phyloP scores from a whole-genome alignment of 768 basidiomycete genomes.

The Lactarius sanguifluus region DNA sequence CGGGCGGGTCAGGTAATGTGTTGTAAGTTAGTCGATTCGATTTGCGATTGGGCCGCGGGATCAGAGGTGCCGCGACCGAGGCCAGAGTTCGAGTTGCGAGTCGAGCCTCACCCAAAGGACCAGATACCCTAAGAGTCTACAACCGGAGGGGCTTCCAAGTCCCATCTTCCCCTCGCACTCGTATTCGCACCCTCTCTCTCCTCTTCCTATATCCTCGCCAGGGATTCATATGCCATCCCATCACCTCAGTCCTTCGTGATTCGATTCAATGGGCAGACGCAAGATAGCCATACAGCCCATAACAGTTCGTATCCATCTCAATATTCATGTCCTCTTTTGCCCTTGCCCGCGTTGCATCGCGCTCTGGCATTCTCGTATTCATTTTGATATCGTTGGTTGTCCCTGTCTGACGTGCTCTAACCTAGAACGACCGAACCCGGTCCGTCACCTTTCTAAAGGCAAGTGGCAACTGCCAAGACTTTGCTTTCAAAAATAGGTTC shows the following conservation, averaged over 20 bases:
- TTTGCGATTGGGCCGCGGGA: constrained; percentile 27
- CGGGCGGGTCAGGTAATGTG: background rate
- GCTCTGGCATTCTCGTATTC: constrained; percentile 27
- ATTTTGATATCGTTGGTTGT: constrained; percentile 22
- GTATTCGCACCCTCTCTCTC: background rate
- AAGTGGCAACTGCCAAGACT: constrained; percentile 35
- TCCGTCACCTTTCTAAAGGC: constrained; percentile 91
- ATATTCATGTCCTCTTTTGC: constrained; percentile 26
- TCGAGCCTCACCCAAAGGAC: constrained; percentile 4
- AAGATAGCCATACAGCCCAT: constrained; percentile 85
- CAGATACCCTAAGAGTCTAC: constrained; percentile 26
- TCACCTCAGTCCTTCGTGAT: constrained; percentile 11
- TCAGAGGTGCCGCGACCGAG: constrained; percentile 21
- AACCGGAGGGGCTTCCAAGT: background rate
- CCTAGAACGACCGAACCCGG: constrained; percentile 86
- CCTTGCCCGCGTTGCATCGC: constrained; percentile 23
- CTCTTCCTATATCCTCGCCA: constrained; percentile 12
- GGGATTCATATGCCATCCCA: constrained; percentile 15
- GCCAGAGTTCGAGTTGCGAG: constrained; percentile 10
- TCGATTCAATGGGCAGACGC: constrained; percentile 60
- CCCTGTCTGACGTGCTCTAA: constrained; percentile 42
- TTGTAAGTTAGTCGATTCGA: constrained; percentile 4
- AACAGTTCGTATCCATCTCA: constrained; percentile 50
- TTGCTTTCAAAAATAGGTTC: constrained; percentile 37
- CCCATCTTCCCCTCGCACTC: constrained; percentile 20